Evolutionary conservation across 495 filamentous ascomycete genomes (phyloP), one percentile per base, ranked within the genome.

Genomic region (Aspergillus asperescens): DNA sequence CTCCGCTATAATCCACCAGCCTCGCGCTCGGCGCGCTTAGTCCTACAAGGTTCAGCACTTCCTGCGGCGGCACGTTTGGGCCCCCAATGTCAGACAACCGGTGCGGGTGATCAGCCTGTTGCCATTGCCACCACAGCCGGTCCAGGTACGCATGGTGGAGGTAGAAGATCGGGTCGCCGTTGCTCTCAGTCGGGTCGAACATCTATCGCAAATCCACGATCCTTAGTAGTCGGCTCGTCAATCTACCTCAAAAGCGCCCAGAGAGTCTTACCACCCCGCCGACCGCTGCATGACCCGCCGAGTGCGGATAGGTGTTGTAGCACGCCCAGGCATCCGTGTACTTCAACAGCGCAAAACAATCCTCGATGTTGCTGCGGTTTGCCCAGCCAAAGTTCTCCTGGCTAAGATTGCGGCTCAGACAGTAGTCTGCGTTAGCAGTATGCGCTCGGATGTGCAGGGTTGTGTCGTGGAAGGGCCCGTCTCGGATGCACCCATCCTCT

Each of bases 141-240:
- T 49, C 46, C 24, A 49, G 31, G 31, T 49, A 49, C 46, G 46
- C 46, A 23, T 49, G 46, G 46, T 49, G 46, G 34, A 49, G 46
- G 23, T 49, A 49, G 32, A 49, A 49, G 20, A 49, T 0, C 5
- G 46, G 46, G 16, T 49, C 46, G 46, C 32, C 46, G 32, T 38
- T 49, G 16, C 46, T 49, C 12, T 38, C 20, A 15, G 23, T 20
- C 15, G 32, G 12, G 32, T 38, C 32, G 4, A 24, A 7, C 32
- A 49, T 49, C 46, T 49, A 32, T 15, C 9, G 6, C n/a, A n/a
- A n/a, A n/a, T n/a, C n/a, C n/a, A n/a, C n/a, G n/a, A n/a, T n/a
- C n/a, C n/a, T n/a, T n/a, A n/a, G 28, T 31, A 12, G 5, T 12
- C 28, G 12, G 12, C 28, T 5, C 5, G 6, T 5, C 28, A 31